A percentile compares a stretch with the other conserved stretches of the same genome.
phyloP scores from a whole-genome alignment of 1,284 basidiomycete genomes.

The Apiotrichum domesticum region DNA sequence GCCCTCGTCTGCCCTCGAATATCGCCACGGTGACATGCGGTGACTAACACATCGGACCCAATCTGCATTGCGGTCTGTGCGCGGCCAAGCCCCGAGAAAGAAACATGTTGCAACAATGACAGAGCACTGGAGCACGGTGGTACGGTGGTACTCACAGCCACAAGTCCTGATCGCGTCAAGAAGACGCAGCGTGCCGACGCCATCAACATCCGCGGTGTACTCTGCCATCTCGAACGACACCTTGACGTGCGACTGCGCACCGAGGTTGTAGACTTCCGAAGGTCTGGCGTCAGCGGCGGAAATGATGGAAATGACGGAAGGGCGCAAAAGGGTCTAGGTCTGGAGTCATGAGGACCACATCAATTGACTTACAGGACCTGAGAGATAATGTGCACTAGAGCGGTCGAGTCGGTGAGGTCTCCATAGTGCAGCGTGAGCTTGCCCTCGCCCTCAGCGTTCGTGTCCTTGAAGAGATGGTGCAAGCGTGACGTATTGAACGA shows the following conservation, averaged over 20 bases:
- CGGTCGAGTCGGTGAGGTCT: conserved; percentile 77
- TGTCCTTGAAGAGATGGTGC: conserved; percentile 80
- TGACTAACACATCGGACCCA: too few relatives aligned
- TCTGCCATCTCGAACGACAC: conserved; percentile 96
- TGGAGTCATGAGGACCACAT: background rate
- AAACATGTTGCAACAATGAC: too few relatives aligned
- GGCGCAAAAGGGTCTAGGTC: too few relatives aligned
- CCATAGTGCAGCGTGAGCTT: conserved; percentile 80
- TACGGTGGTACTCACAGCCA: conserved; percentile 57
- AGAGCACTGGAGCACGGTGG: too few relatives aligned
- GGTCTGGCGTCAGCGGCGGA: conserved; percentile 50
- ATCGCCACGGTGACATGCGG: too few relatives aligned
- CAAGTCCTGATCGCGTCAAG: conserved; percentile 88
- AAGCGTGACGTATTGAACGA: conserved; percentile 89
- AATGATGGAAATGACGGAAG: too few relatives aligned
- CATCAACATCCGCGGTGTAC: conserved; percentile 91
- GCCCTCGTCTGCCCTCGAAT: too few relatives aligned
- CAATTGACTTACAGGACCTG: conserved; percentile 55
- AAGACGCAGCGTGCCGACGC: conserved; percentile 79
- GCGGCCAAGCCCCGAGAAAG: too few relatives aligned
- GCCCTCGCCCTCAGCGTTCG: conserved; percentile 55
- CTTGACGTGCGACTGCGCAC: conserved; percentile 94
- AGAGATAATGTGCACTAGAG: conserved; percentile 86
- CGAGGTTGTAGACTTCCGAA: conserved; percentile 89
- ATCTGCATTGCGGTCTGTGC: too few relatives aligned